Conservation (phyloP, 257 asterid species). For the Scutellaria minor region DNA sequence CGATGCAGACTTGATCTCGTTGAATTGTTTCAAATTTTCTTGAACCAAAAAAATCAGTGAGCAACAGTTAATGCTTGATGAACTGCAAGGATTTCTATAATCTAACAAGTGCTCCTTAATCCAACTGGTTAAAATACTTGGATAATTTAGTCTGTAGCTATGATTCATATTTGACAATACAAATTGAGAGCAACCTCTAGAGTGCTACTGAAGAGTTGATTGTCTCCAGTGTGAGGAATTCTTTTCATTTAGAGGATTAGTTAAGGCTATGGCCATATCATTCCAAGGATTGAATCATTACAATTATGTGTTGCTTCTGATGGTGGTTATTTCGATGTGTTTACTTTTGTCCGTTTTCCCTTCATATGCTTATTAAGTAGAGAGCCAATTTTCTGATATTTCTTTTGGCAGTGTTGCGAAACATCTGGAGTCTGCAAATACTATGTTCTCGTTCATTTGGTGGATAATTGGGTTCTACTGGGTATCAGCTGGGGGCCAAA, state of each 20-base stretch:
- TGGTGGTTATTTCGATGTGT: slow-evolving; percentile 1
- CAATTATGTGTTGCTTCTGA: background rate
- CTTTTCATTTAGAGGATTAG: background rate
- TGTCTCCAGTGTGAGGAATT: background rate
- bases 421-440: slow-evolving; percentile 92
- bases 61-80: slow-evolving; percentile 22
- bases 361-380: slow-evolving; percentile 1
- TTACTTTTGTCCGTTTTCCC: background rate
- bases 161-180: background rate
- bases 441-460: slow-evolving; percentile 98
- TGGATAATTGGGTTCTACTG: slow-evolving; percentile 98
- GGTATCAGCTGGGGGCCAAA: slow-evolving; percentile 88
- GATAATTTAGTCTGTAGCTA: background rate
- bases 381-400: slow-evolving; percentile 47
- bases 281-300: background rate
- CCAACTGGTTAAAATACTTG: slow-evolving; percentile 16
- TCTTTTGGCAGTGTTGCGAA: slow-evolving; percentile 61
- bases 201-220: background rate
- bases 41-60: background rate
- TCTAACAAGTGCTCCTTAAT: background rate
- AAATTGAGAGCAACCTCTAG: background rate
- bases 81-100: background rate
- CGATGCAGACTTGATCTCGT: slow-evolving; percentile 23
- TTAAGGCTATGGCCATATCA: slow-evolving; percentile 2
- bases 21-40: background rate